Conservation (phyloP, 139 green algal genomes). For the Pseudopediastrum boryanum region DNA sequence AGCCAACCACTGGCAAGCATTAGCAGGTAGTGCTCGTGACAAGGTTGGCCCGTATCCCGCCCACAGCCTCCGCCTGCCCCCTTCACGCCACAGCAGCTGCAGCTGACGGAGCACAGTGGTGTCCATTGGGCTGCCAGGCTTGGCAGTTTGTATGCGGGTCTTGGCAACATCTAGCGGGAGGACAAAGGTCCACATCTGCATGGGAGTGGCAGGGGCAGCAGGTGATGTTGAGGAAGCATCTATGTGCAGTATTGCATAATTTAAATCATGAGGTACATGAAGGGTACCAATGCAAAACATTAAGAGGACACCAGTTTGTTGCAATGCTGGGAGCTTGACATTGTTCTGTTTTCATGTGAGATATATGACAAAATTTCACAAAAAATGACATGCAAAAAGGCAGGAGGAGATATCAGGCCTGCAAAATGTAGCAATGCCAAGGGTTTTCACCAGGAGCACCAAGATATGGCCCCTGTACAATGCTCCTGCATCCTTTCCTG, state of each 20-base stretch:
- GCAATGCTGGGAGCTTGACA: too few relatives aligned
- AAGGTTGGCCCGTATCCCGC: constrained; percentile 70
- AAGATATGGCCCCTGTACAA: too few relatives aligned
- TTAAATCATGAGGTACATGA: not conserved
- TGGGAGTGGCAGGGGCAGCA: constrained; percentile 4
- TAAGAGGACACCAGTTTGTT: too few relatives aligned
- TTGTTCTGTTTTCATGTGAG: too few relatives aligned
- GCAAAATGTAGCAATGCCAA: too few relatives aligned
- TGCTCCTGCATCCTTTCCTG: too few relatives aligned
- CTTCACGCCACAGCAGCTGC: constrained; percentile 48
- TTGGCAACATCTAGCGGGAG: constrained; percentile 85
- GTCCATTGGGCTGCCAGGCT: constrained; percentile 59
- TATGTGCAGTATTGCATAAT: too few relatives aligned
- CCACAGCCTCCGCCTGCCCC: constrained; percentile 59
- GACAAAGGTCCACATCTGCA: constrained; percentile 68
- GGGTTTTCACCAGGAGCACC: too few relatives aligned
- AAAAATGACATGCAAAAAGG: too few relatives aligned
- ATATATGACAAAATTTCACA: too few relatives aligned
- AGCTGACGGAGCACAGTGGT: constrained; percentile 59
- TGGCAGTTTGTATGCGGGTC: constrained; percentile 77
- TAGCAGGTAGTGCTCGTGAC: constrained; percentile 79
- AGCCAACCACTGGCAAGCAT: constrained; percentile 79
- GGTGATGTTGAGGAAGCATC: too few relatives aligned
- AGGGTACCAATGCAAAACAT: not conserved
- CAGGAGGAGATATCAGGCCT: too few relatives aligned